Evolutionary conservation across 1,139 yeast species (phyloP).

Genomic region (Fermentozyma sake): DNA sequence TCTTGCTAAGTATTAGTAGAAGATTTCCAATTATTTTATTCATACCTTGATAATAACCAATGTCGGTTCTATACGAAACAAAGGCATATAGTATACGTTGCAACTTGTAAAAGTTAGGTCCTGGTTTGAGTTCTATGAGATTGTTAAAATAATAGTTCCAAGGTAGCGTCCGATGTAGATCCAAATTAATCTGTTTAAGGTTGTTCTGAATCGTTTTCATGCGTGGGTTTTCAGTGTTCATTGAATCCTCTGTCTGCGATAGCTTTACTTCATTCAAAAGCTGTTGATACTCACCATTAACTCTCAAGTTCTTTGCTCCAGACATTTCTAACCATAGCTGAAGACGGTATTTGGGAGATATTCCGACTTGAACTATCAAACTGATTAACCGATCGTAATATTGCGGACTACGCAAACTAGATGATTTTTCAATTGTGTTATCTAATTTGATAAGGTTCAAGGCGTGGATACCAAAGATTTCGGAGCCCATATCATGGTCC

Average conservation of each 20-base stretch:
- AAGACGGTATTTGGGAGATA: slow-evolving; percentile 46
- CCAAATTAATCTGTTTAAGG: slow-evolving; percentile 51
- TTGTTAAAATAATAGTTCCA: slow-evolving; percentile 48
- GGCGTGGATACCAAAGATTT: slow-evolving; percentile 38
- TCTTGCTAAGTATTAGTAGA: slow-evolving; percentile 28
- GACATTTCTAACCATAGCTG: slow-evolving; percentile 53
- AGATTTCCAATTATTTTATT: slow-evolving; percentile 55
- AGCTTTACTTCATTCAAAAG: slow-evolving; percentile 14
- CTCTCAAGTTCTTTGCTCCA: slow-evolving; percentile 43
- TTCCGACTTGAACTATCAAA: slow-evolving; percentile 39
- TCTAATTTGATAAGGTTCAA: slow-evolving; percentile 21
- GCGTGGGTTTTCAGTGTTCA: background rate
- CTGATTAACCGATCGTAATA: slow-evolving; percentile 22
- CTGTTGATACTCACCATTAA: slow-evolving; percentile 48
- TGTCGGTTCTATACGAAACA: slow-evolving; percentile 43
- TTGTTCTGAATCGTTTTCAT: slow-evolving; percentile 13
- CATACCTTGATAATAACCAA: slow-evolving; percentile 66
- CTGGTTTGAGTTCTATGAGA: slow-evolving; percentile 38
- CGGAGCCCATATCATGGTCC: slow-evolving; percentile 13
- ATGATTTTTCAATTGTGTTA: slow-evolving; percentile 6
- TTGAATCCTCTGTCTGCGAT: background rate
- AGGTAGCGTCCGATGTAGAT: slow-evolving; percentile 54
- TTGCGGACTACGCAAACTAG: slow-evolving; percentile 4
- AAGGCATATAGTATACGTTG: slow-evolving; percentile 50
- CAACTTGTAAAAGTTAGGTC: slow-evolving; percentile 49